Evolutionary conservation across 306 rosid species (phyloP).

Genomic region (Quercus bicolor): DNA sequence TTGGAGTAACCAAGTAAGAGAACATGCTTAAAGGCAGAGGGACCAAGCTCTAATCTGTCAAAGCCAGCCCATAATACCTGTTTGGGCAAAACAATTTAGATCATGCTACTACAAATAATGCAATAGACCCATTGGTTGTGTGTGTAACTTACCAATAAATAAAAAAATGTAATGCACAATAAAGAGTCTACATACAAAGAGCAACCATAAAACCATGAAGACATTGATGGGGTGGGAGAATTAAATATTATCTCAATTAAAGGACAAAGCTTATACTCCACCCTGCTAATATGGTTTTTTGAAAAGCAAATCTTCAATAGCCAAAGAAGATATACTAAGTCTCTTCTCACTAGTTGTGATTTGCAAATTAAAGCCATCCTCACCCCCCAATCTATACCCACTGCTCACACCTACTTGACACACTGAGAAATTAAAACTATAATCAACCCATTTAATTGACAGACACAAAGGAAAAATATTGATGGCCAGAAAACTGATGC

Average conservation of each 20-base stretch:
- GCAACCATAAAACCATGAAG: neutral
- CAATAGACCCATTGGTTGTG: neutral
- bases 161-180: neutral
- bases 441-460: neutral
- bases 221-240: neutral
- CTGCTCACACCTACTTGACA: neutral
- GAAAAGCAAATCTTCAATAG: neutral
- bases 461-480: neutral
- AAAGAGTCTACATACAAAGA: neutral
- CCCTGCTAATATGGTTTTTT: neutral
- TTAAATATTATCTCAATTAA: neutral
- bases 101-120: constrained; percentile 4
- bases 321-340: neutral
- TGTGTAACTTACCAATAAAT: neutral
- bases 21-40: constrained; percentile 56
- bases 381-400: neutral
- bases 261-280: neutral
- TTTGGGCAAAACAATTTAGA: constrained; percentile 24
- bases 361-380: neutral
- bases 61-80: constrained; percentile 95
- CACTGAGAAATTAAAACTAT: neutral
- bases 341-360: neutral
- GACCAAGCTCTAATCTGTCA: constrained; percentile 67
- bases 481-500: neutral
- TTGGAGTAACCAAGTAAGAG: constrained; percentile 86